phyloP scores from a whole-genome alignment of 2,329 filamentous ascomycete species.

The Geosmithia flava region DNA sequence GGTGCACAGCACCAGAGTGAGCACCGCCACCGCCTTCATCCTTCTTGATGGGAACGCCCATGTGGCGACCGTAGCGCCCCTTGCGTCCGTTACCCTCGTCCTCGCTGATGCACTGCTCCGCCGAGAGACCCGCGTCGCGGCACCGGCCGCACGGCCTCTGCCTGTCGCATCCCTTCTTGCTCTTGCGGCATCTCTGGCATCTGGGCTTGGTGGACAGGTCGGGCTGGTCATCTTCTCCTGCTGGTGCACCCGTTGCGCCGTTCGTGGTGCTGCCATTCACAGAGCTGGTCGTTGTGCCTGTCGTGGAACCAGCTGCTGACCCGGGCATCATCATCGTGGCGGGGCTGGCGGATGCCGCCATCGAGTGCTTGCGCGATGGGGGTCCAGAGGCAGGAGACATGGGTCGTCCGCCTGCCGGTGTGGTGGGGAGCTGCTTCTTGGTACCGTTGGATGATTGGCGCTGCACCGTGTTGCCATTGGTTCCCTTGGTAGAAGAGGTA shows the following conservation, averaged over 20 bases:
- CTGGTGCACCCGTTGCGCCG: too few relatives aligned
- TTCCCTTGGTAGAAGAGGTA: conserved; percentile 19
- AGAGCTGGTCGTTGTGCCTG: too few relatives aligned
- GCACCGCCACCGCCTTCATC: conserved; percentile 30
- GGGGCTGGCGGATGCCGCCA: conserved; percentile 45
- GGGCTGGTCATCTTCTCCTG: conserved; percentile 74
- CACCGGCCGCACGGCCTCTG: conserved; percentile 91
- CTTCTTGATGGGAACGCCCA: conserved; percentile 53
- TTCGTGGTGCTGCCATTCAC: too few relatives aligned
- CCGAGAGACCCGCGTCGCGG: conserved; percentile 86
- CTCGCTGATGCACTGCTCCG: conserved; percentile 92
- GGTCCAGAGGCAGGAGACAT: conserved; percentile 58
- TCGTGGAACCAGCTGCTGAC: neutral
- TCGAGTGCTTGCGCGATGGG: conserved; percentile 63
- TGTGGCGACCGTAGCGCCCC: conserved; percentile 71
- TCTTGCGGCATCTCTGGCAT: conserved; percentile 97
- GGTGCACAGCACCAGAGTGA: conserved; percentile 25
- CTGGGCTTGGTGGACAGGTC: conserved; percentile 92
- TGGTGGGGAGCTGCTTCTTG: neutral
- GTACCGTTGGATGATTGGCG: too few relatives aligned
- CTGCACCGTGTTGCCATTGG: too few relatives aligned
- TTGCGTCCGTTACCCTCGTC: conserved; percentile 97
- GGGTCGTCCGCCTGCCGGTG: conserved; percentile 18
- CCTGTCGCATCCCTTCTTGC: conserved; percentile 97
- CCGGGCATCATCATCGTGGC: conserved; percentile 25